Conservation (phyloP, 2,329 filamentous ascomycete genomes). For the Bipolaris zeicola region DNA sequence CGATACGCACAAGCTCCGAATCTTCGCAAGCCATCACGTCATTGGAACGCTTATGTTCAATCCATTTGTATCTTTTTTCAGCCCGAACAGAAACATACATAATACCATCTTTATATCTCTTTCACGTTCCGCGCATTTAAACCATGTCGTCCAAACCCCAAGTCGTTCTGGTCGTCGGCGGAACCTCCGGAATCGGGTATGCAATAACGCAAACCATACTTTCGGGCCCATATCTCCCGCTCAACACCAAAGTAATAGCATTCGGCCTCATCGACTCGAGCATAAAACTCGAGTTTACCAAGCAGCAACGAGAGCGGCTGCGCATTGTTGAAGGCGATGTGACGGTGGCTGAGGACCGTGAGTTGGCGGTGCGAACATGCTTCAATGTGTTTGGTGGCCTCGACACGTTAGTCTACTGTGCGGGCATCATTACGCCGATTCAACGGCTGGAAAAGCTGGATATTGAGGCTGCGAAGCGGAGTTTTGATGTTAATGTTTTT, state of each 20-base stretch:
- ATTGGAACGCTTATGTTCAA: not conserved
- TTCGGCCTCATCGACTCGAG: conserved; percentile 14
- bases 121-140: not conserved
- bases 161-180: conserved; percentile 33
- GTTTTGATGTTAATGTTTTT: conserved; percentile 35
- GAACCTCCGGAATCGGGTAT: conserved; percentile 31
- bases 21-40: conserved; percentile 1
- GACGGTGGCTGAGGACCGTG: conserved; percentile 10
- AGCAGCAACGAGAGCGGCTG: conserved; percentile 12
- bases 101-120: not conserved
- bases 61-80: not conserved
- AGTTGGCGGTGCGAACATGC: conserved; percentile 21
- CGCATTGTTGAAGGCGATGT: conserved; percentile 17
- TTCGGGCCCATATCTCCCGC: conserved; percentile 6
- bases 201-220: conserved; percentile 23
- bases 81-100: not conserved
- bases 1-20: conserved; percentile 12
- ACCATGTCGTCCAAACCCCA: conserved; percentile 16
- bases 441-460: conserved; percentile 26
- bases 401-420: conserved; percentile 34
- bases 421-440: conserved; percentile 32
- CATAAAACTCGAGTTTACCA: conserved; percentile 14
- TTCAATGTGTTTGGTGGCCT: conserved; percentile 22
- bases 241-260: conserved; percentile 14
- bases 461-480: conserved; percentile 21